These are phyloP conservation scores for Capronia coronata DNA, from an alignment of 2,329 filamentous ascomycete species.

Conservation along the genomic window DNA sequence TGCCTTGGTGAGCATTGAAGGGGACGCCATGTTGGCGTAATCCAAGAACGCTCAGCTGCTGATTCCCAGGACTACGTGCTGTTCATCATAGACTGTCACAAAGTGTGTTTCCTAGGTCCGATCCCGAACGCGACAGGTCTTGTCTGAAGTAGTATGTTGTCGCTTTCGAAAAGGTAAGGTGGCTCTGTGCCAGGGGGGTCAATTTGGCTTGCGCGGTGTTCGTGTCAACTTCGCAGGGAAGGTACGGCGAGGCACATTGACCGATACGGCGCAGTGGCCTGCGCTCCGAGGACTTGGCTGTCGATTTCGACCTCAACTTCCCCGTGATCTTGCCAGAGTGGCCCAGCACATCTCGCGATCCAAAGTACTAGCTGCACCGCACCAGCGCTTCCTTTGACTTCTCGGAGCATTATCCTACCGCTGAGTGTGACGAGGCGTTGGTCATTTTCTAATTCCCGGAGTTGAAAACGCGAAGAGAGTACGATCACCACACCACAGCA, in stretches of 20 bases:
- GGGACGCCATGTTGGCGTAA: slow-evolving; percentile 25
- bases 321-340: slow-evolving; percentile 18
- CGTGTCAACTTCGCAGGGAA: slow-evolving; percentile 11
- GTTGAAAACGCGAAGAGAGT: not conserved
- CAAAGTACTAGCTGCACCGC: not conserved
- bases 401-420: too few species aligned
- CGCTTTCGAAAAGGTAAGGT: slow-evolving; percentile 15
- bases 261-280: too few species aligned
- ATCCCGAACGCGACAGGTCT: slow-evolving; percentile 1
- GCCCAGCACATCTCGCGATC: slow-evolving; percentile 1
- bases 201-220: slow-evolving; percentile 17
- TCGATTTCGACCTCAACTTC: slow-evolving; percentile 7
- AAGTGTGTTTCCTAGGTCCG: not conserved
- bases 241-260: slow-evolving; percentile 15
- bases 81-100: slow-evolving; percentile 9
- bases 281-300: not conserved
- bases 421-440: too few species aligned
- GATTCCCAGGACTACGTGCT: slow-evolving; percentile 2
- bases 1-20: slow-evolving; percentile 29
- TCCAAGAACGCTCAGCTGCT: slow-evolving; percentile 1
- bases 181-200: slow-evolving; percentile 11
- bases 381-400: not conserved
- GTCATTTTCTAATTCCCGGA: not conserved
- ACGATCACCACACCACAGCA: slow-evolving; percentile 3
- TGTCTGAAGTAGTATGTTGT: not conserved